Percentiles rank a stretch among this genome's conserved stretches.
Conservation (phyloP, 306 rosid genomes). For the Cucurbita maxima region DNA sequence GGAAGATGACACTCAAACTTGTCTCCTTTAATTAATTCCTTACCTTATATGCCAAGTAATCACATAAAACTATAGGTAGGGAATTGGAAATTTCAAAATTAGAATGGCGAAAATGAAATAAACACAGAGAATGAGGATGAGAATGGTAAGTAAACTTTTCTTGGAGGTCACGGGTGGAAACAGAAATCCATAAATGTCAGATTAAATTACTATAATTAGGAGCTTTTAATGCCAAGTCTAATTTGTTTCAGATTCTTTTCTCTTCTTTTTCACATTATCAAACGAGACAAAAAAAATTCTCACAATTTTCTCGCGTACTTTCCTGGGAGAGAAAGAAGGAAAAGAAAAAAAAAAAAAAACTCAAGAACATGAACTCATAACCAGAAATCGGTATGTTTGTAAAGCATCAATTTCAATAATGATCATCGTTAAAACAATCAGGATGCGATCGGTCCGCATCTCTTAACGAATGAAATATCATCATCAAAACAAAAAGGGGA, state of each 20-base stretch:
- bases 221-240: background rate
- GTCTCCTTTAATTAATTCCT: too few relatives aligned
- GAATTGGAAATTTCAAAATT: background rate
- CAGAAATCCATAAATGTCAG: background rate
- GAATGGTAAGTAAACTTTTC: background rate
- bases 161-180: background rate
- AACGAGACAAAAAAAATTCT: background rate
- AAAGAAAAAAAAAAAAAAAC: background rate
- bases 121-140: background rate
- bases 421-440: background rate
- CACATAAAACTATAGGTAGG: background rate
- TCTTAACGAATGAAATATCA: background rate
- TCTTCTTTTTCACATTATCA: background rate
- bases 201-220: background rate
- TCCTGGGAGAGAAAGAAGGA: background rate
- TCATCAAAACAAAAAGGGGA: background rate
- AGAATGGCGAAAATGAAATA: background rate
- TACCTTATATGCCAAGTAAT: too few relatives aligned
- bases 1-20: too few relatives aligned
- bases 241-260: background rate
- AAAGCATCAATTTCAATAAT: background rate
- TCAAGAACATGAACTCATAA: background rate
- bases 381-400: background rate
- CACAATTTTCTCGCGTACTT: background rate
- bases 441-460: background rate